A percentile compares a stretch with the other conserved stretches of the same genome.
Evolutionary conservation across 2,329 filamentous ascomycete species (phyloP).

Genomic region (Talaromyces sp.): DNA sequence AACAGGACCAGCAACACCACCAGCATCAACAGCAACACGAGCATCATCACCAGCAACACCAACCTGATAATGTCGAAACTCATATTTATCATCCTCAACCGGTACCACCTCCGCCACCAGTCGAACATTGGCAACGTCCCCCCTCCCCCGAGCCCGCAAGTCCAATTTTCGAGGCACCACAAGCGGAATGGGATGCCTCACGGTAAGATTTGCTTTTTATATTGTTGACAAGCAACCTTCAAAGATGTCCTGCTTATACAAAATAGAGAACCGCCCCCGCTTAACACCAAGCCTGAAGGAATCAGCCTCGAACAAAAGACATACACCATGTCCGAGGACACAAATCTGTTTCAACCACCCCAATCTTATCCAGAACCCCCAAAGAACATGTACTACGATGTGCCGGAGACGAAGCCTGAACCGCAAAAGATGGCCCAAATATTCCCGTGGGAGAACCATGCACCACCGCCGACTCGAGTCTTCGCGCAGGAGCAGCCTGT

Average conservation of each 20-base stretch:
- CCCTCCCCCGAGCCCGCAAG: constrained; percentile 30
- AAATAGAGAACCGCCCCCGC: constrained; percentile 61
- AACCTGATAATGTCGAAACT: neutral
- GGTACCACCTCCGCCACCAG: constrained; percentile 46
- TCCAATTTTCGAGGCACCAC: constrained; percentile 59
- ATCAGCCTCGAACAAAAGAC: constrained; percentile 75
- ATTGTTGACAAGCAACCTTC: constrained; percentile 10
- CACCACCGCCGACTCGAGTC: constrained; percentile 60
- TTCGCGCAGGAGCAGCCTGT: constrained; percentile 42
- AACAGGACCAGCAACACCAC: neutral
- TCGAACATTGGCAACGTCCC: constrained; percentile 44
- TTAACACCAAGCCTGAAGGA: constrained; percentile 78
- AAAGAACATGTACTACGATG: constrained; percentile 83
- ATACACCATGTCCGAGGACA: constrained; percentile 82
- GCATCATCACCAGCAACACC: constrained; percentile 5
- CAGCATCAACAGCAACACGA: neutral
- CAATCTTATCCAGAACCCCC: constrained; percentile 78
- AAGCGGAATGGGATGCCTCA: constrained; percentile 65
- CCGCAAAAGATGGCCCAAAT: constrained; percentile 66
- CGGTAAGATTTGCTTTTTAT: constrained; percentile 45
- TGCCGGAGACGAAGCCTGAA: constrained; percentile 63
- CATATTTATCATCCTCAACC: constrained; percentile 35
- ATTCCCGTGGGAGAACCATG: constrained; percentile 86
- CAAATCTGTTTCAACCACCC: constrained; percentile 75
- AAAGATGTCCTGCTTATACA: constrained; percentile 22